Evolutionary conservation across 2,329 filamentous ascomycete genomes (phyloP).

Genomic region (Amauroascus niger): DNA sequence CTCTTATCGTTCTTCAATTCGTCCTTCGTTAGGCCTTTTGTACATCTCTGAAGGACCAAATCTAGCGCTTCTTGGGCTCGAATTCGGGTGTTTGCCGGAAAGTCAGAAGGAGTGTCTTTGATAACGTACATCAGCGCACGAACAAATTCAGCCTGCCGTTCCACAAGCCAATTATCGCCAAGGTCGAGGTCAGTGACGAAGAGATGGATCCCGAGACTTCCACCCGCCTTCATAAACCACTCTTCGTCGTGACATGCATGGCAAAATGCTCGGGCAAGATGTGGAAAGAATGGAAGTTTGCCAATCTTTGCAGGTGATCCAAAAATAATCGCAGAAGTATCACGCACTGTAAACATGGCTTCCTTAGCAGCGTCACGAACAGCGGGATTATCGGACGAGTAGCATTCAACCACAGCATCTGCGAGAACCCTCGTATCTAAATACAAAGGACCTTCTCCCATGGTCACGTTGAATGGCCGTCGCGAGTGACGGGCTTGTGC

Average conservation of each 20-base stretch:
- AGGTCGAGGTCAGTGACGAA: conserved; percentile 76
- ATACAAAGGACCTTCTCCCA: conserved; percentile 76
- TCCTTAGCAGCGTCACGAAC: conserved; percentile 75
- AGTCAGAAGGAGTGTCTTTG: conserved; percentile 92
- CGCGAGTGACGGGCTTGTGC: conserved; percentile 66
- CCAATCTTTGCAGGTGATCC: conserved; percentile 62
- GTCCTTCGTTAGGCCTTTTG: conserved; percentile 67
- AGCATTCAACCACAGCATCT: conserved; percentile 79
- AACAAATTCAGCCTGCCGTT: conserved; percentile 78
- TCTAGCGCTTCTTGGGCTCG: conserved; percentile 77
- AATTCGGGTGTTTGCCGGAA: conserved; percentile 78
- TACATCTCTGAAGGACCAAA: conserved; percentile 66
- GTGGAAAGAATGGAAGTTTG: conserved; percentile 71
- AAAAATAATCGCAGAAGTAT: conserved; percentile 67
- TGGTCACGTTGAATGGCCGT: conserved; percentile 71
- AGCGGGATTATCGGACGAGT: conserved; percentile 71
- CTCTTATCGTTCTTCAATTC: conserved; percentile 60
- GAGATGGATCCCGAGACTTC: conserved; percentile 79
- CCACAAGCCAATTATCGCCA: conserved; percentile 70
- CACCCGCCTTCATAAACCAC: conserved; percentile 96
- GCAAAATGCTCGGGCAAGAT: conserved; percentile 74
- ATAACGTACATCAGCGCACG: conserved; percentile 92
- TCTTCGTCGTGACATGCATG: conserved; percentile 96
- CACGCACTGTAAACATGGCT: conserved; percentile 67
- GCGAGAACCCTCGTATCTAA: conserved; percentile 80